Percentiles rank a stretch among this genome's conserved stretches.
These are phyloP conservation scores for Phytophthora fragariae DNA, from an alignment of 352 stramenopile species.

Conservation along the genomic window DNA sequence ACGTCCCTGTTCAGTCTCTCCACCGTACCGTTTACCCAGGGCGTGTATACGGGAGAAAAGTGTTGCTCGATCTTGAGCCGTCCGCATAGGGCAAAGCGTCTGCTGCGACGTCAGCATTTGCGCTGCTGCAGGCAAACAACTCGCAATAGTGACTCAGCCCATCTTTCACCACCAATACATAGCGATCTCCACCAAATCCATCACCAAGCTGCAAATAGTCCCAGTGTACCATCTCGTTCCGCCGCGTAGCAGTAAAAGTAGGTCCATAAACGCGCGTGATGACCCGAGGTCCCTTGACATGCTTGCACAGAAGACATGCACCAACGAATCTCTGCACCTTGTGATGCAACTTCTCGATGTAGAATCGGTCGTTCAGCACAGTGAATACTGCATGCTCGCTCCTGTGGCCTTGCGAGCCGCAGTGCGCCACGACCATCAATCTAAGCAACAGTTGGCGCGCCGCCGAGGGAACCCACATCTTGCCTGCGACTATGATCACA, in stretches of 20 bases:
- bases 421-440: background rate
- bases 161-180: background rate
- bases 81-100: background rate
- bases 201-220: background rate
- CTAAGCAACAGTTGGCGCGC: background rate
- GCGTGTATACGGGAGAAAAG: background rate
- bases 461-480: background rate
- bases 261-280: background rate
- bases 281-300: background rate
- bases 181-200: background rate
- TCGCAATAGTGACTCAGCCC: background rate
- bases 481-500: background rate
- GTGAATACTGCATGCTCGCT: background rate
- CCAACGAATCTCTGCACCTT: background rate
- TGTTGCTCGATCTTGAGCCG: background rate
- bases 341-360: background rate
- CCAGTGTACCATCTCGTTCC: background rate
- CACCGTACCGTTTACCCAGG: background rate
- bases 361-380: background rate
- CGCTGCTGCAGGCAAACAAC: background rate
- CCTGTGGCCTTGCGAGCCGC: background rate
- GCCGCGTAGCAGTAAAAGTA: background rate
- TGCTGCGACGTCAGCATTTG: background rate
- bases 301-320: background rate
- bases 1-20: background rate